These are phyloP conservation scores for Candolleomyces eurysporus DNA, from an alignment of 768 basidiomycete species.

Conservation along the genomic window DNA sequence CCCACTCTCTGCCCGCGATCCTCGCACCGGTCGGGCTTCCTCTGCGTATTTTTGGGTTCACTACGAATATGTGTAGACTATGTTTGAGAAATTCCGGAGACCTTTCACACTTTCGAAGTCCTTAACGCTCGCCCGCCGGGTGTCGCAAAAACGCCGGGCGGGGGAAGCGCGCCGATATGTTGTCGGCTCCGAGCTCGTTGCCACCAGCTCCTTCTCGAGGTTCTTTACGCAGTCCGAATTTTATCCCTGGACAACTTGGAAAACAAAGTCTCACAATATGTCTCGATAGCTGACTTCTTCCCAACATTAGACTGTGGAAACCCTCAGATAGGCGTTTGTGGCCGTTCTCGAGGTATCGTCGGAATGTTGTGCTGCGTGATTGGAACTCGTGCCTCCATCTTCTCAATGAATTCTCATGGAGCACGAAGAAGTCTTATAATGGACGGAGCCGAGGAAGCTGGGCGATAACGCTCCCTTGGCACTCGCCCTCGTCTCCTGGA, in stretches of 20 bases:
- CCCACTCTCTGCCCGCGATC: too few species aligned
- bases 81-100: too few species aligned
- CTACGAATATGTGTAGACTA: too few species aligned
- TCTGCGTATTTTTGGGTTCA: too few species aligned
- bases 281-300: too few species aligned
- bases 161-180: too few species aligned
- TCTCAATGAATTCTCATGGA: not conserved
- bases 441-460: not conserved
- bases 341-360: not conserved
- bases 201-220: not conserved
- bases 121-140: too few species aligned
- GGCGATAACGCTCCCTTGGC: not conserved
- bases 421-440: not conserved
- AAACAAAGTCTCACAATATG: not conserved
- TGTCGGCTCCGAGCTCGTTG: too few species aligned
- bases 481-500: not conserved
- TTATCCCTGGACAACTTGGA: not conserved
- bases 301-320: too few species aligned
- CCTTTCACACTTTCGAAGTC: too few species aligned
- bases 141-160: too few species aligned
- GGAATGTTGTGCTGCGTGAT: not conserved
- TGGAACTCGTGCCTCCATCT: not conserved
- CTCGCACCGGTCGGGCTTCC: too few species aligned
- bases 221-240: not conserved
- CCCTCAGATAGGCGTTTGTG: not conserved